phyloP scores from a whole-genome alignment of 2,329 filamentous ascomycete species.

The Alternaria sp. region DNA sequence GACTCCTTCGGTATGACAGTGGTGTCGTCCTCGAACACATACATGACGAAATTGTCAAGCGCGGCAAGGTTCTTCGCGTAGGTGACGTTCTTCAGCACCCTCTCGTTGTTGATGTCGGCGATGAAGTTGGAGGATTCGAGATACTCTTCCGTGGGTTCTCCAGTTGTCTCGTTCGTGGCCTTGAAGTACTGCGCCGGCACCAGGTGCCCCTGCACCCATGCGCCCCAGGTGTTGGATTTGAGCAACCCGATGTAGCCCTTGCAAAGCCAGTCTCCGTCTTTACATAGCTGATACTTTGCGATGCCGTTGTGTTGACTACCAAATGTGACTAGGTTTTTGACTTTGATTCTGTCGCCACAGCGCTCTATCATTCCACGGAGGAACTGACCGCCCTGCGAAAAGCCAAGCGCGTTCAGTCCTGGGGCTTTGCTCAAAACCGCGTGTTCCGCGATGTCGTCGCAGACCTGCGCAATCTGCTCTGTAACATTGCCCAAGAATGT shows the following conservation, averaged over 20 bases:
- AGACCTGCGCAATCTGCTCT: constrained; percentile 76
- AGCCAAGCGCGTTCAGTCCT: constrained; percentile 88
- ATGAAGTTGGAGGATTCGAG: constrained; percentile 84
- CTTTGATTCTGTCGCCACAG: constrained; percentile 73
- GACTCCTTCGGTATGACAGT: constrained; percentile 90
- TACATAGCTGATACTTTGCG: constrained; percentile 78
- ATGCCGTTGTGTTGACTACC: constrained; percentile 95
- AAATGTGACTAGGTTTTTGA: constrained; percentile 84
- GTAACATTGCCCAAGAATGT: constrained; percentile 93
- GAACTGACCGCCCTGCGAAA: constrained; percentile 96
- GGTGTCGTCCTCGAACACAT: constrained; percentile 84
- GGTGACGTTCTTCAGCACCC: constrained; percentile 70
- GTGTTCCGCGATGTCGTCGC: constrained; percentile 75
- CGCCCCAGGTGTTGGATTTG: constrained; percentile 79
- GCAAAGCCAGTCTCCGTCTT: constrained; percentile 77
- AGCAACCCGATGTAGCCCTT: constrained; percentile 79
- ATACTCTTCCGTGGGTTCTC: constrained; percentile 64
- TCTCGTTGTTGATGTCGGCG: constrained; percentile 96
- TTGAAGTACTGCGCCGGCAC: constrained; percentile 97
- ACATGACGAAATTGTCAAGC: constrained; percentile 84
- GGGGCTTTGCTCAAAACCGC: constrained; percentile 82
- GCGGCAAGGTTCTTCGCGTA: constrained; percentile 75
- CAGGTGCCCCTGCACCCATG: constrained; percentile 76
- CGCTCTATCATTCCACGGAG: constrained; percentile 88
- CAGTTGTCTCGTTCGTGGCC: constrained; percentile 67